Conservation (phyloP, 2,329 filamentous ascomycete species). For the Ceratocystis albifundus region DNA sequence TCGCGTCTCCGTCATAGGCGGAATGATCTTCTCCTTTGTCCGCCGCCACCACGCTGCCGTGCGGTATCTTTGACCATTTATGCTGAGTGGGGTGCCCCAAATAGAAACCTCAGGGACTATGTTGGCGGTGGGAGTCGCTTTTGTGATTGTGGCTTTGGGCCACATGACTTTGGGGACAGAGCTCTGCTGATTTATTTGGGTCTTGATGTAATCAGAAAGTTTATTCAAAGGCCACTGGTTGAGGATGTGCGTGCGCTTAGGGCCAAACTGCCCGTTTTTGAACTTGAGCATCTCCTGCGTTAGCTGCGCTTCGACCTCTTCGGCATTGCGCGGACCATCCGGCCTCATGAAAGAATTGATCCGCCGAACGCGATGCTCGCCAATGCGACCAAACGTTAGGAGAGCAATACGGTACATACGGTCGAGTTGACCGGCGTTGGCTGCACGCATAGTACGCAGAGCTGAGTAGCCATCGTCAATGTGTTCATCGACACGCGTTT, state of each 20-base stretch:
- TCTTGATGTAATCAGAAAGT: slow-evolving; percentile 33
- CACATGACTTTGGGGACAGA: slow-evolving; percentile 26
- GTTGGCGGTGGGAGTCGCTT: neutral
- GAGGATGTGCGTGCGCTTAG: slow-evolving; percentile 30
- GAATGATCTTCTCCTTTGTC: slow-evolving; percentile 38
- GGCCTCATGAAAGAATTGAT: slow-evolving; percentile 32
- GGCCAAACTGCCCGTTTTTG: neutral
- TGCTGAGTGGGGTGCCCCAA: slow-evolving; percentile 37
- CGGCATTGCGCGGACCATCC: slow-evolving; percentile 33
- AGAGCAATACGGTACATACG: slow-evolving; percentile 40
- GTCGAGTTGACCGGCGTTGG: slow-evolving; percentile 39
- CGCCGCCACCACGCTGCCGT: slow-evolving; percentile 36
- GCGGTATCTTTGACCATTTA: slow-evolving; percentile 13
- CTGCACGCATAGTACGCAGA: slow-evolving; percentile 42
- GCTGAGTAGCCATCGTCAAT: slow-evolving; percentile 34
- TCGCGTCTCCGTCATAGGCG: slow-evolving; percentile 26
- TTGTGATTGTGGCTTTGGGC: slow-evolving; percentile 27
- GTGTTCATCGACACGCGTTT: slow-evolving; percentile 28
- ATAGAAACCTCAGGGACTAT: slow-evolving; percentile 35
- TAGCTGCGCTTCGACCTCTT: slow-evolving; percentile 32
- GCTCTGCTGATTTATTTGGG: slow-evolving; percentile 33
- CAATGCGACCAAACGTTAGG: slow-evolving; percentile 42
- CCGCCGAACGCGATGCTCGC: slow-evolving; percentile 41
- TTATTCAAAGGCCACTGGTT: slow-evolving; percentile 41
- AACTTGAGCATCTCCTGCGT: neutral